phyloP scores from a whole-genome alignment of 2,329 filamentous ascomycete genomes.

The Aspergillus transmontanensis region DNA sequence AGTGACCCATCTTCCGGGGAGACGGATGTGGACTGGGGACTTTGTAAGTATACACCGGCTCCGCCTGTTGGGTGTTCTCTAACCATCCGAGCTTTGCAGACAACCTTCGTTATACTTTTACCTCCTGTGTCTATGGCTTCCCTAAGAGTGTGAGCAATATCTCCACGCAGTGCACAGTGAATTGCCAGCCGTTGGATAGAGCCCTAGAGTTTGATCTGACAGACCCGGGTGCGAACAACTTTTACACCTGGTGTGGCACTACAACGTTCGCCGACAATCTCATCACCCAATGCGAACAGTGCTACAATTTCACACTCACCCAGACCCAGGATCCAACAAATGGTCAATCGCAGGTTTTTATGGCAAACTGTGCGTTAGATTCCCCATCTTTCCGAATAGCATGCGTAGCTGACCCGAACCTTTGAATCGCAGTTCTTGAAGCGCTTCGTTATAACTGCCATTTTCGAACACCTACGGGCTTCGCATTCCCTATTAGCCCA shows the following conservation, averaged over 20 bases:
- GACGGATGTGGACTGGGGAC: slow-evolving; percentile 49
- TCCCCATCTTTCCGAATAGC: slow-evolving; percentile 1
- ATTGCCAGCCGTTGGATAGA: slow-evolving; percentile 38
- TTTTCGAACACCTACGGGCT: slow-evolving; percentile 37
- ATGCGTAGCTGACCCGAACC: slow-evolving; percentile 5
- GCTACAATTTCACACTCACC: slow-evolving; percentile 45
- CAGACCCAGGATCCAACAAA: slow-evolving; percentile 13
- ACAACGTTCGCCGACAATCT: slow-evolving; percentile 43
- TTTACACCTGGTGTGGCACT: slow-evolving; percentile 42
- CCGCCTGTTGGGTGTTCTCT: background rate
- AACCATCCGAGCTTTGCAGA: slow-evolving; percentile 31
- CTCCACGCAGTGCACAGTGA: slow-evolving; percentile 49
- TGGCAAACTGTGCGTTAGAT: slow-evolving; percentile 46
- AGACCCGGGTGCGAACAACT: slow-evolving; percentile 31
- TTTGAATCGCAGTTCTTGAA: slow-evolving; percentile 43
- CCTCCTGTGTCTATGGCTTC: slow-evolving; percentile 47
- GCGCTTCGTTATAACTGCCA: slow-evolving; percentile 49
- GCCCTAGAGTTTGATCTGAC: slow-evolving; percentile 36
- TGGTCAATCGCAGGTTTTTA: slow-evolving; percentile 31
- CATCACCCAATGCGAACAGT: slow-evolving; percentile 45
- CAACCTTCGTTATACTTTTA: slow-evolving; percentile 49
- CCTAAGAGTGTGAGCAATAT: slow-evolving; percentile 40
- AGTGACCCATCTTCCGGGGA: slow-evolving; percentile 35
- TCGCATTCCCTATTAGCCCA: slow-evolving; percentile 43
- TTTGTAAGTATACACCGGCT: slow-evolving; percentile 41